A percentile compares a stretch with the other conserved stretches of the same genome.
These are phyloP conservation scores for Alloascoidea africana DNA, from an alignment of 805 yeast genomes.

Conservation along the genomic window DNA sequence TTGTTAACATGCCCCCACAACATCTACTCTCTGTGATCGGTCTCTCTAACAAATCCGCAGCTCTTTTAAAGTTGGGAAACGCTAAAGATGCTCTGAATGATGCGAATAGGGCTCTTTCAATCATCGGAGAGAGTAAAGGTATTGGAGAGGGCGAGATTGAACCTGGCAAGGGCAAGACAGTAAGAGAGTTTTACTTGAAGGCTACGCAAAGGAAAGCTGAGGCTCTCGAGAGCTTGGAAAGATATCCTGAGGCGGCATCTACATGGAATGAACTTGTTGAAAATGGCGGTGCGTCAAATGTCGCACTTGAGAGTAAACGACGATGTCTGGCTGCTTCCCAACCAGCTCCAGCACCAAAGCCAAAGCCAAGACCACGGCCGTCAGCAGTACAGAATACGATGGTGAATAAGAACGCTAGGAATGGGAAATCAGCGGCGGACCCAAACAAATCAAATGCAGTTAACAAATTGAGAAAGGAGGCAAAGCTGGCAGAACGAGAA, in stretches of 20 bases:
- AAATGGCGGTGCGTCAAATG: conserved; percentile 49
- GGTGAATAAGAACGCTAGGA: conserved; percentile 2
- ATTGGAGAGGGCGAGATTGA: conserved; percentile 27
- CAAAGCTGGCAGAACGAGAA: conserved; percentile 25
- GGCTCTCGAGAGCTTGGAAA: conserved; percentile 67
- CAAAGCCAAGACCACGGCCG: conserved; percentile 8
- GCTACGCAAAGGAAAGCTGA: conserved; percentile 64
- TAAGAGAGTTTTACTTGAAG: conserved; percentile 63
- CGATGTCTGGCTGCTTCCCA: conserved; percentile 54
- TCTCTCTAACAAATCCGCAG: conserved; percentile 60
- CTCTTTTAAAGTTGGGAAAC: conserved; percentile 56
- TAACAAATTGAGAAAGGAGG: conserved; percentile 32
- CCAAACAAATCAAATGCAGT: conserved; percentile 25
- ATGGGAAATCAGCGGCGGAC: no score
- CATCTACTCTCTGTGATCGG: conserved; percentile 59
- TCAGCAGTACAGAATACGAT: conserved; percentile 7
- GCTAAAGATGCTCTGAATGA: conserved; percentile 33
- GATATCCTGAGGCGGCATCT: conserved; percentile 43
- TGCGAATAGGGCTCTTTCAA: conserved; percentile 30
- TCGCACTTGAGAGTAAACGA: conserved; percentile 65
- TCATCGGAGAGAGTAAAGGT: conserved; percentile 22
- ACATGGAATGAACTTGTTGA: conserved; percentile 48
- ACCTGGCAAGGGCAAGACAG: conserved; percentile 37
- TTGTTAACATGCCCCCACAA: conserved; percentile 39
- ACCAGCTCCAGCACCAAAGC: conserved; percentile 28